Evolutionary conservation across 257 asterid genomes (phyloP).

Genomic region (Primulina tabacum): DNA sequence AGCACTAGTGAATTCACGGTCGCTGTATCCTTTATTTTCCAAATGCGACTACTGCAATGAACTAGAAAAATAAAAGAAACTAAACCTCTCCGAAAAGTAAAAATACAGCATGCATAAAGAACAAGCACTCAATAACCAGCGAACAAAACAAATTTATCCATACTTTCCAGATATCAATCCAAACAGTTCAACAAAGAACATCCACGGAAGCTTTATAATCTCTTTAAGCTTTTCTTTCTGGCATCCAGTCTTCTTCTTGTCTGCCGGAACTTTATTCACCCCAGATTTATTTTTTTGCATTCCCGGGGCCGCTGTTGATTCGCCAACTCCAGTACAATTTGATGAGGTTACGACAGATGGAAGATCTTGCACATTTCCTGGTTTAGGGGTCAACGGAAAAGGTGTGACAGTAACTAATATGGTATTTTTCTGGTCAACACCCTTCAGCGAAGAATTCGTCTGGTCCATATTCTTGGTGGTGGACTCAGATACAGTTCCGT

Average conservation of each 20-base stretch:
- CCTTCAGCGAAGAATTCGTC: constrained; percentile 45
- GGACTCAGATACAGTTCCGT: constrained; percentile 71
- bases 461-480: constrained; percentile 62
- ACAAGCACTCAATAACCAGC: not conserved
- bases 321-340: constrained; percentile 49
- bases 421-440: constrained; percentile 52
- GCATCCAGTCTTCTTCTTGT: constrained; percentile 91
- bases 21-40: too few species aligned
- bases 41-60: not conserved
- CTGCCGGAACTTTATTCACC: constrained; percentile 52
- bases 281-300: constrained; percentile 62
- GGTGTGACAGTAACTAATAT: constrained; percentile 42
- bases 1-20: not conserved
- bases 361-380: constrained; percentile 52
- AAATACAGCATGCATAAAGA: not conserved
- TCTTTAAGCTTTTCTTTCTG: constrained; percentile 86
- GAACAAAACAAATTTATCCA: constrained; percentile 8
- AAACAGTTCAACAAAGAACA: not conserved
- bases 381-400: constrained; percentile 64
- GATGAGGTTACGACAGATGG: constrained; percentile 34
- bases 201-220: constrained; percentile 42
- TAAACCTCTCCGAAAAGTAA: not conserved
- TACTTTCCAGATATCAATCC: constrained; percentile 12
- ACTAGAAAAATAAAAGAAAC: too few species aligned
- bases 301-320: constrained; percentile 31